phyloP scores from a whole-genome alignment of 768 basidiomycete species.

The Suillus ampliporus region DNA sequence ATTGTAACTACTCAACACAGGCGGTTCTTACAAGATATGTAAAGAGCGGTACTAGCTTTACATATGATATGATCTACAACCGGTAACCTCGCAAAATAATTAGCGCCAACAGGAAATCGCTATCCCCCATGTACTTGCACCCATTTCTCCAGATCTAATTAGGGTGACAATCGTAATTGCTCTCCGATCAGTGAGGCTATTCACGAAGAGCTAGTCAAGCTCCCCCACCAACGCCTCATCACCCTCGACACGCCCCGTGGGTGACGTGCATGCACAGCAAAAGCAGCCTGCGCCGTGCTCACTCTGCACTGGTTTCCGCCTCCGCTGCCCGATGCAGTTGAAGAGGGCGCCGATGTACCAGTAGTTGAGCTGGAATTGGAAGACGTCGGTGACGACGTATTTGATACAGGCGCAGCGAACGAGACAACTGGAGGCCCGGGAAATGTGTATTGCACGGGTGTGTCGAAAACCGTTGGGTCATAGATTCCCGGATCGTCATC shows the following conservation, averaged over 20 bases:
- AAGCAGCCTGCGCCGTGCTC: slow-evolving; percentile 18
- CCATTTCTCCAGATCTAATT: not conserved
- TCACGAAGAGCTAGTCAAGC: not conserved
- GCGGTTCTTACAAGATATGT: not conserved
- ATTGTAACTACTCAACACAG: not conserved
- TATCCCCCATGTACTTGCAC: not conserved
- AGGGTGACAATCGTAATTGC: not conserved
- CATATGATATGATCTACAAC: not conserved
- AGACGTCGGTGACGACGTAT: slow-evolving; percentile 15
- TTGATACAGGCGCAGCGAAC: slow-evolving; percentile 35
- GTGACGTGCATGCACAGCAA: slow-evolving; percentile 13
- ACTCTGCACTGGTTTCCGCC: slow-evolving; percentile 26
- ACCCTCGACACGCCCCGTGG: slow-evolving; percentile 37
- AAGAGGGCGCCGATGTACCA: slow-evolving; percentile 4
- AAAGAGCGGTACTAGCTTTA: not conserved
- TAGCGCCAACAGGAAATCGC: not conserved
- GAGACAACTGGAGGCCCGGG: slow-evolving; percentile 58
- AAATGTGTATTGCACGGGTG: slow-evolving; percentile 48
- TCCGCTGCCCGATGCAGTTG: slow-evolving; percentile 17
- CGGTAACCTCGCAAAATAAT: not conserved
- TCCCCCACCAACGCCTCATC: slow-evolving; percentile 29
- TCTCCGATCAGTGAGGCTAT: not conserved
- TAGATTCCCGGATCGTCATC: slow-evolving; percentile 76
- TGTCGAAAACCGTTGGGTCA: slow-evolving; percentile 47
- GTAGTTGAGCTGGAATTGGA: slow-evolving; percentile 23